Base-by-base conservation (phyloP, 202 grass and related monocot genomes). In the Brachypodium distachyon region DNA sequence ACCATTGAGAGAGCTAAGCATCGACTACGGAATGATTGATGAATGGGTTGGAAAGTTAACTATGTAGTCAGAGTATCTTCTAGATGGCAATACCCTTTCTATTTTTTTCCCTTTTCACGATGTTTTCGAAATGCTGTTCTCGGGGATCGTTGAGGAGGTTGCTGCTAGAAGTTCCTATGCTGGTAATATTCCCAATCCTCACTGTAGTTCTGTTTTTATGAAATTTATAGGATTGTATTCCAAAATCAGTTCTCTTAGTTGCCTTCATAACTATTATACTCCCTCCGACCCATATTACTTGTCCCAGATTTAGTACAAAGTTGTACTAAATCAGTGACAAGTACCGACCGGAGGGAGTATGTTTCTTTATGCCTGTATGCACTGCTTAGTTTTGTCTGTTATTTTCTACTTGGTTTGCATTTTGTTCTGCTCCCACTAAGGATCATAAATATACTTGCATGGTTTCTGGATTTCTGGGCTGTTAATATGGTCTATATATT, bases 1-100 rank as follows among this genome's bases (percentile, higher is more conserved):
- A 1, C 96, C 96, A 6, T 81, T 99, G 82, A 99, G 96, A 73
- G 96, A 99, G 81, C 85, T 99, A 63, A 99, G 96, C 83, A 90
- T 99, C 77, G 96, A 99, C 85, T 99, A 99, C 74, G 96, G 96
- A 60, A 86, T 96, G 65, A 26, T 84, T 70, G 96, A 99, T 73
- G 96, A 95, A 80, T 88, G 84, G 71, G 78, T 91, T 8, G 92
- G 83, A 12, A 87, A 85, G 78, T 86, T 99, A 92, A 96, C 87
- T 32, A 89, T 90, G 88, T 89, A 95, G 78, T 85, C 65, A 39
- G 68, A 73, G 22, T 72, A 70, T 61, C 47, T 61, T 81, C 50
- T 68, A 51, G 79, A 86, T 66, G 64, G 63, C 33, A 63, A 43
- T 67, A n/a, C 14, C 5, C n/a, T n/a, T 64, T 72, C 46, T 48